A percentile compares a stretch with the other conserved stretches of the same genome.
These are phyloP conservation scores for Chytriomyces hyalinus DNA, from an alignment of 192 early-diverging fungal species.

Conservation along the genomic window DNA sequence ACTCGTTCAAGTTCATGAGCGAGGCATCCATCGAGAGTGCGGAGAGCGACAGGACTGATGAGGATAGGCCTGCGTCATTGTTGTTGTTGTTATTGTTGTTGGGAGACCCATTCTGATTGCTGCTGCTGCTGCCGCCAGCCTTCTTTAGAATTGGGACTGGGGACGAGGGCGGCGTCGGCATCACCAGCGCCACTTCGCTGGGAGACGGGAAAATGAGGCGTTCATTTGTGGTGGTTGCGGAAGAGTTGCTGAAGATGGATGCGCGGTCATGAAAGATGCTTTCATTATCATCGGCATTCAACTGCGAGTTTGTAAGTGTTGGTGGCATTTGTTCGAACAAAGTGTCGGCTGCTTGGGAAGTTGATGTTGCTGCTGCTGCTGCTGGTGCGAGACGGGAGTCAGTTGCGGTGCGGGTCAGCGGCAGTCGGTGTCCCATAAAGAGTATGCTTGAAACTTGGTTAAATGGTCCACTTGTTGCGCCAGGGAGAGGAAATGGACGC, in stretches of 20 bases:
- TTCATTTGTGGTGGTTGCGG: neutral
- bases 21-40: neutral
- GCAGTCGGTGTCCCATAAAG: neutral
- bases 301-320: neutral
- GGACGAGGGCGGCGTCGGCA: conserved; percentile 6
- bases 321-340: neutral
- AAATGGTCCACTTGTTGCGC: neutral
- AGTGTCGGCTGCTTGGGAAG: neutral
- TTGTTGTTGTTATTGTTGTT: neutral
- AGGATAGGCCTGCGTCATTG: neutral
- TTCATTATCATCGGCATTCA: neutral
- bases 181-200: neutral
- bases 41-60: neutral
- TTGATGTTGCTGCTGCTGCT: neutral
- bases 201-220: neutral
- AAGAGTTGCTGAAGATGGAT: neutral
- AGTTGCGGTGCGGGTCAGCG: neutral
- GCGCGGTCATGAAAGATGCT: neutral
- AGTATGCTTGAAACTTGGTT: neutral
- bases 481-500: neutral
- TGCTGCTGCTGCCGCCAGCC: neutral
- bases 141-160: conserved; percentile 18
- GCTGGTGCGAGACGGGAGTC: neutral
- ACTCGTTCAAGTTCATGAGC: neutral
- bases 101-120: neutral